Evolutionary conservation across 768 basidiomycete genomes (phyloP).

Genomic region (Podaxis pistillaris): DNA sequence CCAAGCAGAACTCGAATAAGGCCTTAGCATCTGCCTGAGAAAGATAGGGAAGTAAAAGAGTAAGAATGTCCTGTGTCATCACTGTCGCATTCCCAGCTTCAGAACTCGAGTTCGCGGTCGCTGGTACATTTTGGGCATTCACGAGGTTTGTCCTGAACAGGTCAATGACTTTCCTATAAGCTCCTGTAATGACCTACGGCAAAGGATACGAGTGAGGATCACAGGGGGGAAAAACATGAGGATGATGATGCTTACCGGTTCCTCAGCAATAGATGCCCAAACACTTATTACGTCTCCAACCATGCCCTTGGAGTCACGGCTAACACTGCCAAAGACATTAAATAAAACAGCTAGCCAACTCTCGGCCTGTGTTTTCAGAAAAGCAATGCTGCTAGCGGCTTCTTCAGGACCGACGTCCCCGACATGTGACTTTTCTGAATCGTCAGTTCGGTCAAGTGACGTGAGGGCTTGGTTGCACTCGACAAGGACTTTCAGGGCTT

Average conservation of each 20-base stretch:
- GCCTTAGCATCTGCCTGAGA: conserved; percentile 55
- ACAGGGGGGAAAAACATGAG: neutral
- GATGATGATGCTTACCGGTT: conserved; percentile 44
- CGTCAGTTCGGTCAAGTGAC: conserved; percentile 27
- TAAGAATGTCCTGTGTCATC: conserved; percentile 80
- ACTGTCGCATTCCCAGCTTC: conserved; percentile 48
- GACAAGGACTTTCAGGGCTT: conserved; percentile 76
- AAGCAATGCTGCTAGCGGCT: conserved; percentile 65
- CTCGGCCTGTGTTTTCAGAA: conserved; percentile 75
- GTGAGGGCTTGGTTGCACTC: conserved; percentile 62
- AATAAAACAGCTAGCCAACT: conserved; percentile 96
- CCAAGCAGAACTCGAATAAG: conserved; percentile 71
- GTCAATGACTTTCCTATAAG: conserved; percentile 73
- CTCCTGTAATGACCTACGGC: conserved; percentile 25
- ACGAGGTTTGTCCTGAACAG: conserved; percentile 67
- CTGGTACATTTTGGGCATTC: conserved; percentile 31
- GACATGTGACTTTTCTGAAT: conserved; percentile 23
- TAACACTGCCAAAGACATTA: conserved; percentile 90
- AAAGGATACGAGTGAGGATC: neutral
- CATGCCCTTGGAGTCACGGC: conserved; percentile 68
- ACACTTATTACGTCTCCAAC: conserved; percentile 85
- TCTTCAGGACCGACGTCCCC: conserved; percentile 53
- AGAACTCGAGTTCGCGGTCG: conserved; percentile 30
- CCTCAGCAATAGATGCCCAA: conserved; percentile 83
- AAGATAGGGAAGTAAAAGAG: conserved; percentile 79